These are phyloP conservation scores for Hypoxylon intermedium DNA, from an alignment of 495 filamentous ascomycete genomes.

Conservation along the genomic window DNA sequence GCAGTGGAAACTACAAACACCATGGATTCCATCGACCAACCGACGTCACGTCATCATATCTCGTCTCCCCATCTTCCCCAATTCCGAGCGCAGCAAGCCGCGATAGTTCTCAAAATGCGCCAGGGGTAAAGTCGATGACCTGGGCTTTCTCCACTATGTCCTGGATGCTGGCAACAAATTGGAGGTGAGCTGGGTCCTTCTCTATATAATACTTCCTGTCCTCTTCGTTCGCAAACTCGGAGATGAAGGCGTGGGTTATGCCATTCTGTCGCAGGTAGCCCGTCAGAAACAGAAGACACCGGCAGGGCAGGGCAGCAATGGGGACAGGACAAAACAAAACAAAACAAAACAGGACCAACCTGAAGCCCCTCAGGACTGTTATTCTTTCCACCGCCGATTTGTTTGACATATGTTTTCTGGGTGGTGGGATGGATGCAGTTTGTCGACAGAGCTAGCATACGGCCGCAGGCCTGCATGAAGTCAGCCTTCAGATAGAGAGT, in stretches of 20 bases:
- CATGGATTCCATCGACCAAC: too few species aligned
- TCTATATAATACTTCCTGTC: conserved; percentile 63
- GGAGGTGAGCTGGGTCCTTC: conserved; percentile 60
- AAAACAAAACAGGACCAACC: conserved; percentile 44
- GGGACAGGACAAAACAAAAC: neutral
- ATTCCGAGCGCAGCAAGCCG: neutral
- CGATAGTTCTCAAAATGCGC: conserved; percentile 38
- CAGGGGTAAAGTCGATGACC: conserved; percentile 56
- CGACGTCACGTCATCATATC: conserved; percentile 21
- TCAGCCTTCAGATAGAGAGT: conserved; percentile 4
- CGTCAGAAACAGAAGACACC: neutral
- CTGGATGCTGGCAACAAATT: conserved; percentile 49
- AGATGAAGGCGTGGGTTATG: conserved; percentile 66
- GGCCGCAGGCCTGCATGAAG: conserved; percentile 37
- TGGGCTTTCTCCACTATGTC: conserved; percentile 47
- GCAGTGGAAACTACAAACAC: too few species aligned
- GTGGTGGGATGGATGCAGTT: conserved; percentile 60
- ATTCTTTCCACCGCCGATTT: conserved; percentile 63
- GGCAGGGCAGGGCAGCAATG: neutral
- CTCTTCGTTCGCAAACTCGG: conserved; percentile 65
- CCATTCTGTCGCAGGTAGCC: conserved; percentile 49
- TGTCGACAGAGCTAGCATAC: conserved; percentile 42
- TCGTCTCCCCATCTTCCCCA: neutral
- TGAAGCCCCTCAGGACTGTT: conserved; percentile 68
- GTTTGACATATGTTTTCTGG: conserved; percentile 63